Conservation (phyloP, 495 filamentous ascomycete species). For the Penicillium soppii region DNA sequence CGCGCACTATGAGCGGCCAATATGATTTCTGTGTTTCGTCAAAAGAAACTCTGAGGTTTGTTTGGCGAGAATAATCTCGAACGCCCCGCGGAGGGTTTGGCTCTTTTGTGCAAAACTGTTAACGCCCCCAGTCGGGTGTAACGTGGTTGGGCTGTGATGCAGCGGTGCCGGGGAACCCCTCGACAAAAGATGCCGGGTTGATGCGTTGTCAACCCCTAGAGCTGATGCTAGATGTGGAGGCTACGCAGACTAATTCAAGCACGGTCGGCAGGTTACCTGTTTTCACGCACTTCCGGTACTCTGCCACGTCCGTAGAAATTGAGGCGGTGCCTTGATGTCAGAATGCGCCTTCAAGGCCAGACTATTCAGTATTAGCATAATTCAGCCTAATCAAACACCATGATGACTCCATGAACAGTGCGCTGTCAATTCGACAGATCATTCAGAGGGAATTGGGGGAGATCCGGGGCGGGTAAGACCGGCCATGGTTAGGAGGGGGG, state of each 20-base stretch:
- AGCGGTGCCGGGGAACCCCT: constrained; percentile 37
- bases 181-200: constrained; percentile 33
- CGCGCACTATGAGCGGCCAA: constrained; percentile 9
- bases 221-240: constrained; percentile 28
- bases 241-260: constrained; percentile 34
- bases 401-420: constrained; percentile 23
- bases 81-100: constrained; percentile 27
- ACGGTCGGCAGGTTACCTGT: constrained; percentile 29
- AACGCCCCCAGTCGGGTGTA: constrained; percentile 40
- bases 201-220: constrained; percentile 47
- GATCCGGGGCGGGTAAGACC: constrained; percentile 31
- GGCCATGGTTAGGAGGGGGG: constrained; percentile 27
- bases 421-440: constrained; percentile 23
- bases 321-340: constrained; percentile 33
- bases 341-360: constrained; percentile 16
- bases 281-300: constrained; percentile 13
- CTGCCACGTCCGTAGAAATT: constrained; percentile 28
- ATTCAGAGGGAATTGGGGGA: constrained; percentile 19
- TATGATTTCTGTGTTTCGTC: constrained; percentile 8
- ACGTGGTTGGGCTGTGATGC: constrained; percentile 55
- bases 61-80: constrained; percentile 30
- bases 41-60: constrained; percentile 18
- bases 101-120: constrained; percentile 41
- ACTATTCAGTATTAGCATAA: constrained; percentile 33
- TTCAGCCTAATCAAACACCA: constrained; percentile 19